A percentile compares a stretch with the other conserved stretches of the same genome.
phyloP scores from a whole-genome alignment of 179 eudicot genomes.

The Gypsophila paniculata region DNA sequence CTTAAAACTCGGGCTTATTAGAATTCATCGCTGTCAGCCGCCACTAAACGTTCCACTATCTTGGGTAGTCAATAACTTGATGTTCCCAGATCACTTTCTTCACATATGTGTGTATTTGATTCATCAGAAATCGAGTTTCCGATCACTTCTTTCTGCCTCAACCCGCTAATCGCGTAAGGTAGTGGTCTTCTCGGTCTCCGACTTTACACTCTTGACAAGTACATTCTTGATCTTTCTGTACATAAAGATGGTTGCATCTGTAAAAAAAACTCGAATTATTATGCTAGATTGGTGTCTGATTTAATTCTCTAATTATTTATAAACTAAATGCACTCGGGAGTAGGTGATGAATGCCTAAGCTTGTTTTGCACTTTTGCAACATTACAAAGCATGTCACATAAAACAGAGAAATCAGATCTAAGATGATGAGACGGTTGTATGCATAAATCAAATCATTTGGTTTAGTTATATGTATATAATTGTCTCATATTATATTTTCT shows the following conservation, averaged over 20 bases:
- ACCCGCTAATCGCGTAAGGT: conserved; percentile 1
- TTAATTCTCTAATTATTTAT: too few relatives aligned
- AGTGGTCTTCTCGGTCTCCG: neutral
- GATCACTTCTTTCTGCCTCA: conserved; percentile 5
- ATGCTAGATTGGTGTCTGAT: neutral
- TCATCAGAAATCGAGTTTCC: conserved; percentile 26
- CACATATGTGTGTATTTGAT: conserved; percentile 71
- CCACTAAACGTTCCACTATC: conserved; percentile 66
- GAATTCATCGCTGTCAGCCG: conserved; percentile 86
- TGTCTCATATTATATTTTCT: too few relatives aligned
- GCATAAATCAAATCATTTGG: too few relatives aligned
- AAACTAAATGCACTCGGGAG: too few relatives aligned
- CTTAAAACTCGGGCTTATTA: conserved; percentile 57
- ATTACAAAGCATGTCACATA: too few relatives aligned
- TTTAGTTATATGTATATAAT: too few relatives aligned
- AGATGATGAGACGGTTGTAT: too few relatives aligned
- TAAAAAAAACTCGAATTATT: neutral
- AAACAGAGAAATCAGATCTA: too few relatives aligned
- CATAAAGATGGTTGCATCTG: conserved; percentile 4
- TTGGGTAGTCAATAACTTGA: conserved; percentile 89
- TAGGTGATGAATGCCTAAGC: too few relatives aligned
- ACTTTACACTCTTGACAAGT: conserved; percentile 10
- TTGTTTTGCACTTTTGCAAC: too few relatives aligned
- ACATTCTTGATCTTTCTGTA: conserved; percentile 19
- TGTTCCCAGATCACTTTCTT: conserved; percentile 84